Conservation (phyloP, 306 rosid genomes). For the Leucaena leucocephala region DNA sequence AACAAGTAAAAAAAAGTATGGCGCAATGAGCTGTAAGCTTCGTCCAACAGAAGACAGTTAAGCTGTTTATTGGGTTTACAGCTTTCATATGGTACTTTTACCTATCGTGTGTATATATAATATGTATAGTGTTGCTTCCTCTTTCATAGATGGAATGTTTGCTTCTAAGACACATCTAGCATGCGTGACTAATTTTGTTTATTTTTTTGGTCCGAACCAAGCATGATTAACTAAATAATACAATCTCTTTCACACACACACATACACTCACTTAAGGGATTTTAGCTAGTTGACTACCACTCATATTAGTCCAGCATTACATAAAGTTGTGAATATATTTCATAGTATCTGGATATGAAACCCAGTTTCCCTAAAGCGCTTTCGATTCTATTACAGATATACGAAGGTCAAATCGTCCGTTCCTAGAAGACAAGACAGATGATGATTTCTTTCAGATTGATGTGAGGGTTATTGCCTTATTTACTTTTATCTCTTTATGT, state of each 20-base stretch:
- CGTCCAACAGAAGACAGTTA: not conserved
- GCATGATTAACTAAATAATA: not conserved
- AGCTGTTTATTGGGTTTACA: not conserved
- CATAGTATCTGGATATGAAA: not conserved
- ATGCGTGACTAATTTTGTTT: not conserved
- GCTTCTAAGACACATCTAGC: not conserved
- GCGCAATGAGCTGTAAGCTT: not conserved
- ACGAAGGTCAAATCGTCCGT: constrained; percentile 86
- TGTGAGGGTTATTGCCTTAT: constrained; percentile 49
- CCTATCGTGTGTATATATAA: not conserved
- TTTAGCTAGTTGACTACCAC: not conserved
- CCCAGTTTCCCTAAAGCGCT: constrained; percentile 4
- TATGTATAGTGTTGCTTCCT: not conserved
- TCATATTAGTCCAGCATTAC: not conserved
- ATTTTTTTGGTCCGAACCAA: not conserved
- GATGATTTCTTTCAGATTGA: constrained; percentile 96
- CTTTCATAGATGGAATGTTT: constrained; percentile 11
- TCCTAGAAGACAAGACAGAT: constrained; percentile 80
- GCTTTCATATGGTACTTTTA: not conserved
- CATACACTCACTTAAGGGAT: not conserved
- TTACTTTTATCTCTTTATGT: constrained; percentile 3
- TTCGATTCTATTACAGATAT: constrained; percentile 61
- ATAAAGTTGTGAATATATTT: not conserved
- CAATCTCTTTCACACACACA: not conserved
- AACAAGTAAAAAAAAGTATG: not conserved